Evolutionary conservation across 202 grass and related monocot genomes (phyloP), one percentile per base, ranked within the genome.

Genomic region (Carex arenaria): DNA sequence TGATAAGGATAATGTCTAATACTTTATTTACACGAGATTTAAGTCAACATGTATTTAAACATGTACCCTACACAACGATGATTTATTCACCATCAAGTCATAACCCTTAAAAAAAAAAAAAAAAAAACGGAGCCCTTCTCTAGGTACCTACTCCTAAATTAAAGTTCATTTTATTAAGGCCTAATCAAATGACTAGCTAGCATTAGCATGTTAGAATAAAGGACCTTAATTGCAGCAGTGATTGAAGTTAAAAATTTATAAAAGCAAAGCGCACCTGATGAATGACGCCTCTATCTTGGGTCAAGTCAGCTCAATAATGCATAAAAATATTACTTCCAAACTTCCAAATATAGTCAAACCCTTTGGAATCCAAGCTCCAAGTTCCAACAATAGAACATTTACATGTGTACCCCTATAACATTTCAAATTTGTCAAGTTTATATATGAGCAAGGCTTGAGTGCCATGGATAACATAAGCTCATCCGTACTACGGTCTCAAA

Each of bases 271-370:
- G 12, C 26, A 55, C 49, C 51, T 76, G 72, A 76, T 52, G 23
- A 56, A 23, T 75, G 72, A 55, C 6, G 26, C 14, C 7, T 32
- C 10, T 76, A 59, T 78, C 3, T 77, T 38, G 53, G 17, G 30
- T 78, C 26, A 82, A 82, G 64, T 82, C 80, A 68, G 64, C 64
- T 82, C 64, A 82, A 82, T 82, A 82, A 82, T 82, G 23, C 80
- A 82, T n/a, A 34, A 81, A 82, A 82, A 57, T 47, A 45, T 4
- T 45, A 49, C 20, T 10, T 65, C n/a, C 14, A 53, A 64, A 38
- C 42, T 82, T 61, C 43, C 13, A 68, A 56, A 82, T 22, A 69
- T 82, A 32, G 38, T 69, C 64, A 82, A 82, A 52, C 22, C 23
- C 26, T 32, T 56, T 54, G 18, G 62, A n/a, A 82, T 22, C 15